Percentiles rank a stretch among this genome's conserved stretches.
Conservation (phyloP, 2,329 filamentous ascomycete species). For the Leptosphaerulina australis region DNA sequence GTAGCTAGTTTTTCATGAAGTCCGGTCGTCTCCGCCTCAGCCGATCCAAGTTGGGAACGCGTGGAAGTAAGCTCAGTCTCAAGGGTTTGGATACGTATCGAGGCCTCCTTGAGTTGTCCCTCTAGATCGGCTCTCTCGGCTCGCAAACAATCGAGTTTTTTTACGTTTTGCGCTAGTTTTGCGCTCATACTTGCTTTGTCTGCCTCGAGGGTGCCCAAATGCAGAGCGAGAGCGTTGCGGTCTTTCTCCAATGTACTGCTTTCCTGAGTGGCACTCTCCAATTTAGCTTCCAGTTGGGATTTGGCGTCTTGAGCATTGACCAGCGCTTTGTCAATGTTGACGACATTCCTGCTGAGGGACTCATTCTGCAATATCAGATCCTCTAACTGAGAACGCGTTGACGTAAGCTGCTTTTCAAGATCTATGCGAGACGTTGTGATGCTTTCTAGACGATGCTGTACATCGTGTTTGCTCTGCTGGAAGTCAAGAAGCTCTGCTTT, state of each 20-base stretch:
- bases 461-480: not conserved
- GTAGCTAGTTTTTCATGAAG: constrained; percentile 26
- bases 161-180: constrained; percentile 3
- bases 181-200: constrained; percentile 11
- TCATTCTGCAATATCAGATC: constrained; percentile 1
- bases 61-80: constrained; percentile 26
- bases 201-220: constrained; percentile 12
- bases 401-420: constrained; percentile 12
- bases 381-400: not conserved
- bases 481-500: constrained; percentile 13
- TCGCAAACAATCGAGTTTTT: constrained; percentile 12
- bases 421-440: constrained; percentile 1
- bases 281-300: constrained; percentile 2
- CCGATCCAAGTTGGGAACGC: constrained; percentile 21
- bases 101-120: constrained; percentile 16
- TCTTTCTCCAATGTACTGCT: constrained; percentile 9
- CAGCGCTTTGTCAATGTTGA: not conserved
- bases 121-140: constrained; percentile 8
- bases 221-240: constrained; percentile 3
- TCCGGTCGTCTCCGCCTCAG: constrained; percentile 27
- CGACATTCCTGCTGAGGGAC: not conserved
- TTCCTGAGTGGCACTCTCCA: constrained; percentile 7
- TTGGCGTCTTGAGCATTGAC: not conserved
- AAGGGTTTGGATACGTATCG: constrained; percentile 15
- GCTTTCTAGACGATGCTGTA: not conserved